Evolutionary conservation across 2,329 filamentous ascomycete genomes (phyloP), one percentile per base, ranked within the genome.

Genomic region (Paramyrothecium sp.): DNA sequence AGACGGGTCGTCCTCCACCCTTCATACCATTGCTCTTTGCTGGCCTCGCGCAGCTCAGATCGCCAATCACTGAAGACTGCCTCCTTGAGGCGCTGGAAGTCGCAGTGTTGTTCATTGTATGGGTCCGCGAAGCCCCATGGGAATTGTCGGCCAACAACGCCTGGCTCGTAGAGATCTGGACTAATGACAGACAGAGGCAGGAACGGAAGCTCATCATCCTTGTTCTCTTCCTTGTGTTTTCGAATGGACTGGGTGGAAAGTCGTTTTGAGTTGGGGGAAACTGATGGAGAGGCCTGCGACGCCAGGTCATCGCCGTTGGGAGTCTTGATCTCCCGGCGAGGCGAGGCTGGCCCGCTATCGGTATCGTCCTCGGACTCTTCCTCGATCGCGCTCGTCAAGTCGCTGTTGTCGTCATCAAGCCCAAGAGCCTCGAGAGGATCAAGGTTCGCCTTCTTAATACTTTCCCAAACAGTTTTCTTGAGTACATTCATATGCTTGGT

Each of bases 81-180:
- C 58, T 98, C 93, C 76, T 95, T 95, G 64, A 99, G 83, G 60
- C 89, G 89, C 56, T 90, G 81, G 73, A 97, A 99, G 75, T 99
- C 95, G 76, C 95, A 99, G 76, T 99, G 95, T 65, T 90, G 86
- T 30, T 88, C 82, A 67, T 98, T 89, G 78, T 95, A 93, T 1
- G 95, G 95, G 69, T 98, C 92, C 4, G 95, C 95, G 65, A 97
- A 96, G 7, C 95, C 95, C 95, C 95, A 99, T 0, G 95, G 91
- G 72, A 98, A 99, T 62, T 89, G 88, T 59, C 95, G 90, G 50
- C 95, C 95, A 59, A 96, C 78, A 17, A 90, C 80, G 33, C 83
- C 85, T 10, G 89, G 88, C 67, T 96, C 91, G 75, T 98, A 96
- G 47, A 91, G 84, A 72, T 99, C 95, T 0, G 95, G 95, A 60